Percentiles rank a stretch among this genome's conserved stretches.
Evolutionary conservation across 331 rosid genomes (phyloP).

Genomic region (Saraca asoca): DNA sequence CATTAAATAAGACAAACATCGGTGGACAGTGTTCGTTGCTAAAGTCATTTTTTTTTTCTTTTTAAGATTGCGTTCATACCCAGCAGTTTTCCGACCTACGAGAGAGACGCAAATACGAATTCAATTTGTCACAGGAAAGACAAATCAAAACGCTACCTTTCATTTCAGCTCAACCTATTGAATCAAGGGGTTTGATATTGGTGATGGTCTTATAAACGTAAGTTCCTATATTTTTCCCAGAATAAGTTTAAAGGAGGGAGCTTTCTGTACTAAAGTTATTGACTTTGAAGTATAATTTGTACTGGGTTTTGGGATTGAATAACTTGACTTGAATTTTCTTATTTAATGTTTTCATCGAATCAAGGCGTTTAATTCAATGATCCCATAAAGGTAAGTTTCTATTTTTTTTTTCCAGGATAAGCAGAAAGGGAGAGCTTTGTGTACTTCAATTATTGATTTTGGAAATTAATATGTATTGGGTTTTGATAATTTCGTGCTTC

Average conservation of each 20-base stretch:
- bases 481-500: no score
- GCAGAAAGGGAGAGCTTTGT: no score
- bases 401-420: no score
- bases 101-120: constrained; percentile 40
- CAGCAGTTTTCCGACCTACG: constrained; percentile 22
- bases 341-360: background rate
- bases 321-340: constrained; percentile 28
- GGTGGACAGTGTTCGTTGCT: constrained; percentile 31
- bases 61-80: constrained; percentile 32
- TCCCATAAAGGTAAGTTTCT: no score
- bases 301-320: constrained; percentile 22
- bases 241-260: background rate
- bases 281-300: background rate
- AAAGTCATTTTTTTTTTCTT: constrained; percentile 3
- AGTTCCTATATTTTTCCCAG: constrained; percentile 12
- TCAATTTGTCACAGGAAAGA: constrained; percentile 24
- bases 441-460: no score
- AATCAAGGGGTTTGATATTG: constrained; percentile 25
- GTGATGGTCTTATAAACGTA: constrained; percentile 27
- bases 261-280: background rate
- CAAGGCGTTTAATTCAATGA: no score
- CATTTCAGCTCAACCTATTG: constrained; percentile 19
- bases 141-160: constrained; percentile 26
- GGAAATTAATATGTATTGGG: no score
- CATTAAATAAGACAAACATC: constrained; percentile 43